Percentiles rank a stretch among this genome's conserved stretches.
Evolutionary conservation across 768 basidiomycete genomes (phyloP).

Genomic region (Suillus sp.): DNA sequence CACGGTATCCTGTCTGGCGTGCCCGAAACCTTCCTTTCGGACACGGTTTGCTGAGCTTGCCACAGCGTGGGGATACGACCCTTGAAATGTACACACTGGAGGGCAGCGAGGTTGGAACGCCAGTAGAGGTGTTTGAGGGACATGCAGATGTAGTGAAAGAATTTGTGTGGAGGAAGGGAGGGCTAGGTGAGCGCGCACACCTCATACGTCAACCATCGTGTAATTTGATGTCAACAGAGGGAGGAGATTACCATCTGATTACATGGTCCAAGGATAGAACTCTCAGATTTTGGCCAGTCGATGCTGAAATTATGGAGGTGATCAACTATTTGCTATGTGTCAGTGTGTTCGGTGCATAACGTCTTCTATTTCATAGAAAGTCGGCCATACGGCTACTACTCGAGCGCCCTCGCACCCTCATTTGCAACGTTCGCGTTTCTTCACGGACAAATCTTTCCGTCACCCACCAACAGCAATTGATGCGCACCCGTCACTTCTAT

Average conservation of each 20-base stretch:
- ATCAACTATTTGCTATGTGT: conserved; percentile 14
- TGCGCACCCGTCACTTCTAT: conserved; percentile 46
- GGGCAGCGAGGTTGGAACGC: conserved; percentile 29
- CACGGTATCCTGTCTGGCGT: conserved; percentile 91
- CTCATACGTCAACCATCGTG: not conserved
- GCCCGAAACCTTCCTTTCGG: conserved; percentile 94
- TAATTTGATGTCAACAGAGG: conserved; percentile 35
- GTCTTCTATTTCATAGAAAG: conserved; percentile 41
- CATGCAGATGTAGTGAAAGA: conserved; percentile 96
- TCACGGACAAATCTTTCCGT: conserved; percentile 49
- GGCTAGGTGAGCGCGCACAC: conserved; percentile 43
- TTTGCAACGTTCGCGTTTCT: conserved; percentile 15
- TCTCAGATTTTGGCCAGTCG: conserved; percentile 88
- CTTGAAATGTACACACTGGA: conserved; percentile 76
- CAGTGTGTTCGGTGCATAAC: conserved; percentile 9
- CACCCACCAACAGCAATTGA: conserved; percentile 48
- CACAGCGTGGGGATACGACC: conserved; percentile 82
- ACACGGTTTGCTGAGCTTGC: conserved; percentile 80
- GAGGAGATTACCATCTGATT: conserved; percentile 60
- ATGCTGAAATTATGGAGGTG: conserved; percentile 69
- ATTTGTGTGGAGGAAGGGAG: conserved; percentile 90
- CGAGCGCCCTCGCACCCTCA: conserved; percentile 27
- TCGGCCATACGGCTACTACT: conserved; percentile 42
- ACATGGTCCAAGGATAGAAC: conserved; percentile 92
- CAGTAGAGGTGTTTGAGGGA: conserved; percentile 80